These are phyloP conservation scores for Singerocomus inundabilis DNA, from an alignment of 1,284 basidiomycete species.

Conservation along the genomic window DNA sequence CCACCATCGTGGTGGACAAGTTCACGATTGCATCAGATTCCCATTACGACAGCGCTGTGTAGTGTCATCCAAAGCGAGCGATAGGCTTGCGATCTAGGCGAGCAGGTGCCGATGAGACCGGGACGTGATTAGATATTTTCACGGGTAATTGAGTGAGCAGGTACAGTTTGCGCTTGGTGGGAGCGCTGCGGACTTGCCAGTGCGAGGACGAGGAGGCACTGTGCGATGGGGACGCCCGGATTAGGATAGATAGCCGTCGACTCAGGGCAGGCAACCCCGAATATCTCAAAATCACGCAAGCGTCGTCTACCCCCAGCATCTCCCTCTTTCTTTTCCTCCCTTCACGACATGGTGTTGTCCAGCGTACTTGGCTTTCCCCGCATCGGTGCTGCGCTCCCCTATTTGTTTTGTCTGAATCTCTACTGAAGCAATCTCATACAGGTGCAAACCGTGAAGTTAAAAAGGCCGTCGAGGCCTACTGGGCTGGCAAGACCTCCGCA, in stretches of 20 bases:
- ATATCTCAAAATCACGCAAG: conserved; percentile 32
- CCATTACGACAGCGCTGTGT: too few species aligned
- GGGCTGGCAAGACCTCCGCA: conserved; percentile 90
- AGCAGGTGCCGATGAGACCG: too few species aligned
- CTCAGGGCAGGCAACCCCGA: conserved; percentile 35
- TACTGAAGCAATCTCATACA: conserved; percentile 5
- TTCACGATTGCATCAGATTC: too few species aligned
- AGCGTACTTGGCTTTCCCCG: conserved; percentile 97
- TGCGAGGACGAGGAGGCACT: too few species aligned
- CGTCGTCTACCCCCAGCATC: conserved; percentile 17
- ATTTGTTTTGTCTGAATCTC: neutral
- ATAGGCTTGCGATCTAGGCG: too few species aligned
- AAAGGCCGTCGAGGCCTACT: conserved; percentile 98
- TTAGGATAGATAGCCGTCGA: conserved; percentile 26
- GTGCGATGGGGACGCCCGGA: conserved; percentile 9
- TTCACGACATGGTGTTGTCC: conserved; percentile 66
- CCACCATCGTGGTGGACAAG: too few species aligned
- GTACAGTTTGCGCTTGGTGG: too few species aligned
- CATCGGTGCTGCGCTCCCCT: conserved; percentile 64
- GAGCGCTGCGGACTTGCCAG: too few species aligned
- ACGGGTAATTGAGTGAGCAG: too few species aligned
- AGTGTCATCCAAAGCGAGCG: too few species aligned
- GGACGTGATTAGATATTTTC: too few species aligned
- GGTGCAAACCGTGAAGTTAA: conserved; percentile 97
- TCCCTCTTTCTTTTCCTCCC: conserved; percentile 32